Conservation (phyloP, 345 rosid genomes). For the Pistacia integerrima region DNA sequence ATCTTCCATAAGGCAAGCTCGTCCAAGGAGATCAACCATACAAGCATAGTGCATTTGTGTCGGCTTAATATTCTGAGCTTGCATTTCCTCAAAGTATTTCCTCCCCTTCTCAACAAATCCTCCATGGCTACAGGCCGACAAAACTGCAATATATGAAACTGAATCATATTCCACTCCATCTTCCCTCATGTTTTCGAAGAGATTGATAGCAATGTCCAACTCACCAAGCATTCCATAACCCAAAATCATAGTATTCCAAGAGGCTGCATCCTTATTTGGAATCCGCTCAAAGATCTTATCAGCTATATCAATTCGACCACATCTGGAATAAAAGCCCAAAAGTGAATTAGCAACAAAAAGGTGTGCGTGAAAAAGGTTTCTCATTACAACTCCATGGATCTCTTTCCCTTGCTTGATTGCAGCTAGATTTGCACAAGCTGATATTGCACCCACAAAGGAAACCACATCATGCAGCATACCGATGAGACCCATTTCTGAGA, state of each 20-base stretch:
- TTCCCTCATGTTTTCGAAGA: slow-evolving; percentile 47
- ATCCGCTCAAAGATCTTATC: slow-evolving; percentile 38
- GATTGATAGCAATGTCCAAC: slow-evolving; percentile 31
- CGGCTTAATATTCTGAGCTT: slow-evolving; percentile 30
- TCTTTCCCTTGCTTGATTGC: slow-evolving; percentile 51
- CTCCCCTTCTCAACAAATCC: slow-evolving; percentile 48
- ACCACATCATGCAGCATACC: too few relatives aligned
- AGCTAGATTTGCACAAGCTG: slow-evolving; percentile 58
- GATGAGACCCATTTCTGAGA: too few relatives aligned
- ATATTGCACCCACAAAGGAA: too few relatives aligned
- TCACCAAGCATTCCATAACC: slow-evolving; percentile 55
- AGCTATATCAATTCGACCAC: slow-evolving; percentile 49
- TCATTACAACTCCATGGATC: slow-evolving; percentile 46
- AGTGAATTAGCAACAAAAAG: slow-evolving; percentile 53
- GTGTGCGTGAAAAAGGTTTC: slow-evolving; percentile 34
- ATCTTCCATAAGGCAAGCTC: slow-evolving; percentile 50
- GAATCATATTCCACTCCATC: slow-evolving; percentile 39
- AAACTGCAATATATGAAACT: slow-evolving; percentile 49
- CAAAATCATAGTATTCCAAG: slow-evolving; percentile 54
- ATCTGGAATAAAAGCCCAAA: slow-evolving; percentile 48
- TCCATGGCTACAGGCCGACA: slow-evolving; percentile 57
- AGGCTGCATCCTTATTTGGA: slow-evolving; percentile 38
- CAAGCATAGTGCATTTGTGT: slow-evolving; percentile 53
- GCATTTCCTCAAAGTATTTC: slow-evolving; percentile 45
- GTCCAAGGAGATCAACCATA: slow-evolving; percentile 57